Base-by-base conservation (phyloP, 331 rosid genomes). In the Acacia pycnantha region DNA sequence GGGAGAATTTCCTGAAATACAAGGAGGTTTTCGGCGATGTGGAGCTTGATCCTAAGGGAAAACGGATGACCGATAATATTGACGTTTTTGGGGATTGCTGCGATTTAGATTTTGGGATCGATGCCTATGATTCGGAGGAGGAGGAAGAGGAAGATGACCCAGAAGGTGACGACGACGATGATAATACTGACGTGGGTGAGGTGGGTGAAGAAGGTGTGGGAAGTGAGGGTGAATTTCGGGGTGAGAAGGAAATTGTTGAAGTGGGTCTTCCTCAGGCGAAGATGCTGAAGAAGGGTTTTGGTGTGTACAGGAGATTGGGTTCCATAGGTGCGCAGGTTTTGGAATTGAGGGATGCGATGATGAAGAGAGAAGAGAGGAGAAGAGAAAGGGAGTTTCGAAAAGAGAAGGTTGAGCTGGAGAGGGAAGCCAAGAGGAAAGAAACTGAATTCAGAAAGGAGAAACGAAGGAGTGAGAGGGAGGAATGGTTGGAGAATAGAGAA, bases 11-110 rank as follows among this genome's bases (percentile, higher is more conserved):
- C 87, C 84, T 93, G 37, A 84, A 86, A 59, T 95, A 93, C 85
- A 95, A 88, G 86, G 89, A 91, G 26, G 97, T 95, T 56, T 95
- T 95, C 46, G 98, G 98, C 1, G 98, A 93, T 46, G 88, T 95
- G 18, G 89, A 90, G 41, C 87, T 90, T 14, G 92, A 90, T 13
- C 70, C 73, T 16, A 88, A 86, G 82, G 90, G 85, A 0, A 88
- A 87, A 80, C 84, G 83, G 51, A n/a, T 72, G 31, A 75, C 61
- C 26, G 90, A 85, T 1, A 84, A 22, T 27, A 48, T 88, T 18
- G 87, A 85, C 22, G 90, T 85, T 27, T 88, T 88, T 65, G 91
- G 82, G 66, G 89, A 87, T 79, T 87, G 87, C 76, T 87, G 81
- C 41, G 90, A 86, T 75, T 82, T 80, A 69, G 95, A 84, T 78